These are phyloP conservation scores for Claviceps citrina DNA, from an alignment of 2,329 filamentous ascomycete genomes.

Conservation along the genomic window DNA sequence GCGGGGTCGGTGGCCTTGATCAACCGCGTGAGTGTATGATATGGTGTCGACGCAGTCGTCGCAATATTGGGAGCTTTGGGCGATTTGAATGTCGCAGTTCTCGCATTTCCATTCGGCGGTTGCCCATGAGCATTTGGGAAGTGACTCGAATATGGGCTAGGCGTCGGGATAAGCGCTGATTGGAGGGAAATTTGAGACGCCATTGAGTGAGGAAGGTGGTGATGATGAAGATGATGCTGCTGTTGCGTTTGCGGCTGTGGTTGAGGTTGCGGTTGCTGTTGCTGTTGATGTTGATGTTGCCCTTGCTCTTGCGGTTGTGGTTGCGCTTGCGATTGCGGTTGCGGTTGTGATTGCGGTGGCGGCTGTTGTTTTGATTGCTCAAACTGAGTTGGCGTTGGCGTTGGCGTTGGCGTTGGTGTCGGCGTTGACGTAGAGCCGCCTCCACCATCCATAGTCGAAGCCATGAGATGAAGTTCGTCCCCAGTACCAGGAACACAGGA, in stretches of 20 bases:
- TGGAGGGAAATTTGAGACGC: not conserved
- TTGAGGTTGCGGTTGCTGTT: not conserved
- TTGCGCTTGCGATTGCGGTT: not conserved
- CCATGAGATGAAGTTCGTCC: not conserved
- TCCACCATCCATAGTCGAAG: not conserved
- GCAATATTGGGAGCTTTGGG: not conserved
- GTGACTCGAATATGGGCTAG: not conserved
- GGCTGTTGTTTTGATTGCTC: not conserved
- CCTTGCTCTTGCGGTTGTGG: not conserved
- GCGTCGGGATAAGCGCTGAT: not conserved
- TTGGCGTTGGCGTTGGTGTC: not conserved
- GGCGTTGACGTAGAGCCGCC: not conserved
- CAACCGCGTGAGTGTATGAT: conserved; percentile 10
- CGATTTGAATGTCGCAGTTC: not conserved
- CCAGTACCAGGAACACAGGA: not conserved
- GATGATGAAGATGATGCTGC: not conserved
- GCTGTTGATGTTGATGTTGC: not conserved
- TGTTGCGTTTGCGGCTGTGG: not conserved
- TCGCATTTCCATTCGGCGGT: not conserved
- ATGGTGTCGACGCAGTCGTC: not conserved
- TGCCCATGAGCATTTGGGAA: too few relatives aligned
- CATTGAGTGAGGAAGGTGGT: not conserved
- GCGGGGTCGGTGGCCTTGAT: conserved; percentile 27
- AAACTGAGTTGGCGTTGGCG: not conserved
- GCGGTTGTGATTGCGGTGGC: not conserved